phyloP scores from a whole-genome alignment of 345 rosid genomes.

The Mercurialis annua region DNA sequence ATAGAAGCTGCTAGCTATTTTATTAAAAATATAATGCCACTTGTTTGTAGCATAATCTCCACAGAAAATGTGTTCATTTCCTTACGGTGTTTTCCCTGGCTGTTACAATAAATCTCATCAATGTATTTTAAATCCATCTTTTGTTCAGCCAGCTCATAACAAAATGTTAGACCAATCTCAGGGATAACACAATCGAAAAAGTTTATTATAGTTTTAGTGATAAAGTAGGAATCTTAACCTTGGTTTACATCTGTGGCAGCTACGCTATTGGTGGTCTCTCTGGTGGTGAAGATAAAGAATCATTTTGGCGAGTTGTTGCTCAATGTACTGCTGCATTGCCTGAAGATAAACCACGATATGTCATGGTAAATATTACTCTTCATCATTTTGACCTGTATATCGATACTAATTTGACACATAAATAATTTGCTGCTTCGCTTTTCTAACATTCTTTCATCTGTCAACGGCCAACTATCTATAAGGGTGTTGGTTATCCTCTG shows the following conservation, averaged over 20 bases:
- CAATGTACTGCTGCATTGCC: constrained; percentile 77
- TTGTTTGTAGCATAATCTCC: too few relatives aligned
- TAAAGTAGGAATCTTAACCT: constrained; percentile 24
- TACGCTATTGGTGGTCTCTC: constrained; percentile 91
- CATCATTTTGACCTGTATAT: constrained; percentile 2
- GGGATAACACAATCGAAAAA: too few relatives aligned
- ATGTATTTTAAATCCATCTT: too few relatives aligned
- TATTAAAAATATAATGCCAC: too few relatives aligned
- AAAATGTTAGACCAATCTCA: too few relatives aligned
- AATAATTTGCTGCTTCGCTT: background rate
- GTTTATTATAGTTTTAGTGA: constrained; percentile 1
- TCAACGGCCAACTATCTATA: constrained; percentile 17
- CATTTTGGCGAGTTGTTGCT: constrained; percentile 87
- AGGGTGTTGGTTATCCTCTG: constrained; percentile 86
- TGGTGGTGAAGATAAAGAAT: constrained; percentile 88
- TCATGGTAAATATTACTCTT: constrained; percentile 45
- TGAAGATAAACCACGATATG: constrained; percentile 81
- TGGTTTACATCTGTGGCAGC: constrained; percentile 46
- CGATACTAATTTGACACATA: background rate
- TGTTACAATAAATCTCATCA: too few relatives aligned
- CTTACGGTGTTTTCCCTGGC: too few relatives aligned
- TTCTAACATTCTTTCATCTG: background rate
- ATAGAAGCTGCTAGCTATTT: too few relatives aligned
- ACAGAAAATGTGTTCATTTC: background rate
- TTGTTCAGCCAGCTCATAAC: too few relatives aligned